Evolutionary conservation across 257 asterid genomes (phyloP).

Genomic region (Mentha longifolia): DNA sequence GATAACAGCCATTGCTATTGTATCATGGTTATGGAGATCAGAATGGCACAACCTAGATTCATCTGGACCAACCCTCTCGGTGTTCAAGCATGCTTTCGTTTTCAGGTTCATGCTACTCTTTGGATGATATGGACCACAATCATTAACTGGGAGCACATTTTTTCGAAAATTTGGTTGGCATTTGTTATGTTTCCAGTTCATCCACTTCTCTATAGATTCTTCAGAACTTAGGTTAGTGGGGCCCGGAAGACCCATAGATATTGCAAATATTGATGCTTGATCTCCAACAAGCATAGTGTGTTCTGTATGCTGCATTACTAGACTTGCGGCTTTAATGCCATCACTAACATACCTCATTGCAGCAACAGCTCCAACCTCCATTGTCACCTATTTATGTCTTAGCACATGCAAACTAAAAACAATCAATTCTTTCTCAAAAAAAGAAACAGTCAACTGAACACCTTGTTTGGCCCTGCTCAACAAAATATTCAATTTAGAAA

Average conservation of each 20-base stretch:
- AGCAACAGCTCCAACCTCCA: conserved; percentile 99
- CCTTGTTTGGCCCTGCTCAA: conserved; percentile 13
- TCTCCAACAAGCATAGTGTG: conserved; percentile 98
- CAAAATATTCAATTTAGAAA: conserved; percentile 21
- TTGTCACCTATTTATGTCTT: conserved; percentile 84
- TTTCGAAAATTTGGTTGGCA: conserved; percentile 93
- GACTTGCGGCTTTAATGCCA: conserved; percentile 85
- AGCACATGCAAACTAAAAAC: conserved; percentile 45
- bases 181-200: conserved; percentile 63
- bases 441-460: neutral
- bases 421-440: neutral
- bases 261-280: conserved; percentile 86
- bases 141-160: conserved; percentile 62
- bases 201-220: conserved; percentile 82
- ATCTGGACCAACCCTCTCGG: conserved; percentile 27
- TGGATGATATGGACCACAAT: conserved; percentile 86
- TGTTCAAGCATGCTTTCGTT: conserved; percentile 42
- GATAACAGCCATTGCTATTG: conserved; percentile 95
- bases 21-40: conserved; percentile 75
- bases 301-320: conserved; percentile 79
- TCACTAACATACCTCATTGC: conserved; percentile 88
- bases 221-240: conserved; percentile 86
- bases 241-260: conserved; percentile 95
- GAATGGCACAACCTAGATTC: conserved; percentile 42
- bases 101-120: conserved; percentile 22